Percentiles rank a stretch among this genome's conserved stretches.
Evolutionary conservation across 306 rosid genomes (phyloP).

Genomic region (Hippophae rhamnoides): DNA sequence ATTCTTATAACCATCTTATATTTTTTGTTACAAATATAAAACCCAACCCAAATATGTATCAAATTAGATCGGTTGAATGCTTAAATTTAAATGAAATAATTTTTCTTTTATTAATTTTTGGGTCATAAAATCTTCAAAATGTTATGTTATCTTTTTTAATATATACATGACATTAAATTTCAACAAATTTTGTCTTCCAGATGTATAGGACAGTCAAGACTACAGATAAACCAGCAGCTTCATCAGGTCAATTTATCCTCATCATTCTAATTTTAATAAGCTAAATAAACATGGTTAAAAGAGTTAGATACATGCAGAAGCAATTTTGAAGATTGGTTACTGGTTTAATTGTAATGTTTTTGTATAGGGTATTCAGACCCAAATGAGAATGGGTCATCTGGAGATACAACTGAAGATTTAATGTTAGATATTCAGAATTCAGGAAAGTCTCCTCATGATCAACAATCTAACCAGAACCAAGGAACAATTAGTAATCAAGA

Average conservation of each 20-base stretch:
- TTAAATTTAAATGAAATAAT: no score
- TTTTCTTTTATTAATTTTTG: no score
- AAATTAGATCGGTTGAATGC: no score
- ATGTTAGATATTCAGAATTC: slow-evolving; percentile 59
- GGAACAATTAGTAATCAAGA: slow-evolving; percentile 43
- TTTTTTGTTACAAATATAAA: no score
- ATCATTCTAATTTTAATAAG: background rate
- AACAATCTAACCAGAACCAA: slow-evolving; percentile 42
- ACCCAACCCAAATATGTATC: no score
- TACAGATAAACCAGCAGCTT: slow-evolving; percentile 77
- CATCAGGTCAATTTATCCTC: slow-evolving; percentile 49
- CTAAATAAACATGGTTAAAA: no score
- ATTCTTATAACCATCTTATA: no score
- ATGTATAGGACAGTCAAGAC: slow-evolving; percentile 98
- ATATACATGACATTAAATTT: background rate
- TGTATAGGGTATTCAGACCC: slow-evolving; percentile 59
- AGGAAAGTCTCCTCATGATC: slow-evolving; percentile 24
- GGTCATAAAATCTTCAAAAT: no score
- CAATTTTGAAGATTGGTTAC: background rate
- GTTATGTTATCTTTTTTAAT: no score
- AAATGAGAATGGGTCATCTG: slow-evolving; percentile 80
- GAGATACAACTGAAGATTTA: slow-evolving; percentile 74
- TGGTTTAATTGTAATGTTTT: background rate
- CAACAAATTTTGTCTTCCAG: slow-evolving; percentile 26
- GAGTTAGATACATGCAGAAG: background rate